Percentiles rank a stretch among this genome's conserved stretches.
Conservation (phyloP, 768 basidiomycete genomes). For the Candolleomyces eurysporus region DNA sequence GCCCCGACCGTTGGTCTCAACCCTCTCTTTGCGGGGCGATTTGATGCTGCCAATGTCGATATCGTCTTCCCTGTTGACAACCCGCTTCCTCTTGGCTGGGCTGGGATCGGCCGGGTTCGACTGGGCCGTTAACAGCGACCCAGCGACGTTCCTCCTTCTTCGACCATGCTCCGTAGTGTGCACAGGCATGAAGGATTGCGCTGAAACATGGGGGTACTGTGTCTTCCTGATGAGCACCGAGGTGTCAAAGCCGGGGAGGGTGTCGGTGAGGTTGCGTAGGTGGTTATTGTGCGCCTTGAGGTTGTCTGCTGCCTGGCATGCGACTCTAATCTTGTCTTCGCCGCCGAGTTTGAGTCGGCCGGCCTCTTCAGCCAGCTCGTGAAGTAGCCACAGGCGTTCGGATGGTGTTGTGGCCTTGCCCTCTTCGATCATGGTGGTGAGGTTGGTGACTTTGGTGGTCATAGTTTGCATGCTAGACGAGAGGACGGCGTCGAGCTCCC, state of each 20-base stretch:
- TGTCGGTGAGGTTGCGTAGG: conserved; percentile 58
- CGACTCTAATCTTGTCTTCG: conserved; percentile 97
- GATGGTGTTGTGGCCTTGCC: conserved; percentile 51
- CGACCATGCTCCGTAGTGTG: conserved; percentile 62
- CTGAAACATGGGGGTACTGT: conserved; percentile 72
- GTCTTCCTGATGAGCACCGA: conserved; percentile 59
- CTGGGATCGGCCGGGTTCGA: conserved; percentile 54
- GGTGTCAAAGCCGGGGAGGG: conserved; percentile 63
- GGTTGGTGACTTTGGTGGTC: conserved; percentile 71
- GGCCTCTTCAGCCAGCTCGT: conserved; percentile 94
- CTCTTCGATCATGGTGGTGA: conserved; percentile 76
- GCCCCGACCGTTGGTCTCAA: conserved; percentile 44
- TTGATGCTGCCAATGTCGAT: conserved; percentile 43
- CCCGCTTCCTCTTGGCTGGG: conserved; percentile 63
- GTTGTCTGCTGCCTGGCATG: conserved; percentile 86
- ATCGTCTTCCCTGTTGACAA: conserved; percentile 60
- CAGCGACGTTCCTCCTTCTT: conserved; percentile 54
- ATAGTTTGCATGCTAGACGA: conserved; percentile 83
- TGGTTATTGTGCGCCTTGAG: conserved; percentile 66
- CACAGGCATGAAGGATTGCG: conserved; percentile 64
- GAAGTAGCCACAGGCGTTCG: conserved; percentile 74
- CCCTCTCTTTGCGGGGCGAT: conserved; percentile 61
- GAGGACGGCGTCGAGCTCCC: conserved; percentile 97
- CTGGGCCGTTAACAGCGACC: conserved; percentile 45
- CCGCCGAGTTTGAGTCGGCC: conserved; percentile 87